phyloP scores from a whole-genome alignment of 352 stramenopile genomes.

The Aphanomyces cochlioides region DNA sequence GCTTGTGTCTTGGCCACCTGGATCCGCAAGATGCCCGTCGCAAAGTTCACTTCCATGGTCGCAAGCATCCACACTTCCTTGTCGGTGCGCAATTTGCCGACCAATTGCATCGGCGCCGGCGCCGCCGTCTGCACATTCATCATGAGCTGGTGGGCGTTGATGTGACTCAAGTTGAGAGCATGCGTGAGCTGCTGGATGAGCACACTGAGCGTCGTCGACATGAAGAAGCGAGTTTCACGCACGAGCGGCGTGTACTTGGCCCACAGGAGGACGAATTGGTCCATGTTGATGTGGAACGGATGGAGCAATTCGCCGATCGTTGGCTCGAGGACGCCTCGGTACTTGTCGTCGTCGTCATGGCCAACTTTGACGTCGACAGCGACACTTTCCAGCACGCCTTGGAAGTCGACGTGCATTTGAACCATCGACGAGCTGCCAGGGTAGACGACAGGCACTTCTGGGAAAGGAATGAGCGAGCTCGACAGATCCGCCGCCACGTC shows the following conservation, averaged over 20 bases:
- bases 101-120: slow-evolving; percentile 14
- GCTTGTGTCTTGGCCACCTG: slow-evolving; percentile 19
- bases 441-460: slow-evolving; percentile 79
- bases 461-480: slow-evolving; percentile 64
- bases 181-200: slow-evolving; percentile 27
- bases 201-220: slow-evolving; percentile 14
- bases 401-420: slow-evolving; percentile 82
- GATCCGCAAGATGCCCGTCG: slow-evolving; percentile 15
- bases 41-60: slow-evolving; percentile 28
- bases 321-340: slow-evolving; percentile 56
- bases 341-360: slow-evolving; percentile 37
- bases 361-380: slow-evolving; percentile 58
- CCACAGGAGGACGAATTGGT: slow-evolving; percentile 60
- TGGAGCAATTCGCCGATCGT: slow-evolving; percentile 61
- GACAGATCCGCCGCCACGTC: background rate
- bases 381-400: slow-evolving; percentile 59
- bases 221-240: slow-evolving; percentile 14
- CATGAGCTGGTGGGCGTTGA: slow-evolving; percentile 26
- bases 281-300: slow-evolving; percentile 64
- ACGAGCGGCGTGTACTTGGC: slow-evolving; percentile 1
- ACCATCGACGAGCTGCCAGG: slow-evolving; percentile 71
- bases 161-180: slow-evolving; percentile 26
- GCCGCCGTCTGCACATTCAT: slow-evolving; percentile 5
- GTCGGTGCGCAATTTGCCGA: slow-evolving; percentile 26
- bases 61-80: slow-evolving; percentile 28